Evolutionary conservation across 306 rosid genomes (phyloP).

Genomic region (Begonia fuchsioides): DNA sequence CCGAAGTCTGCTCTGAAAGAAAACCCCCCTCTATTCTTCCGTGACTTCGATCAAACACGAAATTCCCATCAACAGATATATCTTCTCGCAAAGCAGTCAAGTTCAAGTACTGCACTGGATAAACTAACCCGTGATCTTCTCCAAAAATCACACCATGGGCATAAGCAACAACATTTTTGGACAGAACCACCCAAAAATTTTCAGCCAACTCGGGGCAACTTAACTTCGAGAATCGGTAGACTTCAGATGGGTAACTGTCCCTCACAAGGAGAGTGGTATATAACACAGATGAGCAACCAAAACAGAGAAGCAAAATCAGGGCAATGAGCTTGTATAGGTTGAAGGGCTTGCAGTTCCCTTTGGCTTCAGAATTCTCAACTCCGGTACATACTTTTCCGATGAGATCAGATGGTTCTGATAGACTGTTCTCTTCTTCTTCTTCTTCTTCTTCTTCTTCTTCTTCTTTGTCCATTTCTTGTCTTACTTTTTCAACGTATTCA

Average conservation of each 20-base stretch:
- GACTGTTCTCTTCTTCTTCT: conserved; percentile 5
- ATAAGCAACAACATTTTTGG: conserved; percentile 16
- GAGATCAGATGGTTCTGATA: too few species aligned
- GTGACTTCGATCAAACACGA: conserved; percentile 13
- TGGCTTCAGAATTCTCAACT: too few species aligned
- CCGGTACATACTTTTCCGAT: too few species aligned
- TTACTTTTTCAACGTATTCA: conserved; percentile 19
- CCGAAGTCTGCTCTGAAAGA: neutral
- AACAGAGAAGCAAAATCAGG: too few species aligned
- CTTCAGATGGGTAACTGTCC: conserved; percentile 16
- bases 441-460: conserved; percentile 8
- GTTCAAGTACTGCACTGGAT: conserved; percentile 31
- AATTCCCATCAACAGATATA: conserved; percentile 9
- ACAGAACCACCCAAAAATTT: conserved; percentile 19
- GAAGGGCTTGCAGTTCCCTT: too few species aligned
- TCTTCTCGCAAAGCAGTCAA: conserved; percentile 21
- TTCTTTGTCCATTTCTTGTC: conserved; percentile 6
- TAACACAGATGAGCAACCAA: too few species aligned
- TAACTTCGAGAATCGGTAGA: conserved; percentile 22
- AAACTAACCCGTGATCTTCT: conserved; percentile 15
- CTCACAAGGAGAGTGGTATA: neutral
- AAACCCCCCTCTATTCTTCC: conserved; percentile 6
- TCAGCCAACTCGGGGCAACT: conserved; percentile 23
- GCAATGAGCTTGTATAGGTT: too few species aligned
- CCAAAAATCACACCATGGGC: conserved; percentile 24